Evolutionary conservation across 371 early-diverging fungal species (phyloP), one percentile per base, ranked within the genome.

Genomic region (Saksenaea oblongispora): DNA sequence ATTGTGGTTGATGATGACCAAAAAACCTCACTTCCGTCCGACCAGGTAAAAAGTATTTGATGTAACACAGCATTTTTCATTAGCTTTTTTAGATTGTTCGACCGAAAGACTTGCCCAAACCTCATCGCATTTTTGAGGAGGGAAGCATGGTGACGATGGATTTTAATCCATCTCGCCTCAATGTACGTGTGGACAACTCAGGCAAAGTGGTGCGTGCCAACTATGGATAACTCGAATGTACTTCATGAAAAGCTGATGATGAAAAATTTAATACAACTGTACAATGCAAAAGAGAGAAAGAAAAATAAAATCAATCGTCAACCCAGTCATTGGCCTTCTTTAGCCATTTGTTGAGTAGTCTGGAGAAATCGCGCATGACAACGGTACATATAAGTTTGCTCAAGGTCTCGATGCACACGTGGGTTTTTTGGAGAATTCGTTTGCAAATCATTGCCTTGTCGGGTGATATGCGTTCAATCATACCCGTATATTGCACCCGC

Each of bases 321-420:
- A 71, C 44, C 73, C 77, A 76, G 39, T 67, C 68, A 9, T 64
- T 63, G 26, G 69, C 59, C n/a, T 72, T 64, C 54, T 76, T 76
- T 26, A 75, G 47, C 80, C 80, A 80, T 56, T 76, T 74, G 47
- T 70, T 62, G 7, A 80, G 57, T 11, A 80, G 59, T 22, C 68
- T 59, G 15, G 67, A 62, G 41, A 76, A 69, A 36, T 80, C 80
- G 37, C 73, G 73, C 39, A 80, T 42, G 27, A 76, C 71, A 62
- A 76, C 75, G 13, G 70, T 69, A 64, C 75, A 73, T 13, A 80
- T 62, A 28, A 73, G 55, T 5, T 44, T 54, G 24, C 64, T 47
- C 39, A 79, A 55, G 10, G 67, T 59, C 2, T 69, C 70, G 14
- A 59, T 58, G 53, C 74, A 73, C 27, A 44, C 35, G 26, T 58